Conservation (phyloP, 148 eudicot species). For the Vaccinium myrtillus region DNA sequence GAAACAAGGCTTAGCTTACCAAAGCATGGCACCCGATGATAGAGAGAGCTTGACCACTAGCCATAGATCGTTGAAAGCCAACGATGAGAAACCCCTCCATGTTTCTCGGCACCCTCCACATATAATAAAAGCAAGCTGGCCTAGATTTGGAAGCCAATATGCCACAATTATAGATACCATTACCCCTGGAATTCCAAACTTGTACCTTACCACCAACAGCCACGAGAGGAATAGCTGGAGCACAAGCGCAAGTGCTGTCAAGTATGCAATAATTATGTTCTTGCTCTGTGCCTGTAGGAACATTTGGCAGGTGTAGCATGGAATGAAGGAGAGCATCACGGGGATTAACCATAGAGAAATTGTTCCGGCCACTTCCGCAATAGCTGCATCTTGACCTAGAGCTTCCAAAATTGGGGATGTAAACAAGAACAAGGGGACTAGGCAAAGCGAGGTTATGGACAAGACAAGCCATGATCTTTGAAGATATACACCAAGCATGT, state of each 20-base stretch:
- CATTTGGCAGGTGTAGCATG: constrained; percentile 16
- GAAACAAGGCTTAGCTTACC: constrained; percentile 18
- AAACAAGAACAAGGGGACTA: not conserved
- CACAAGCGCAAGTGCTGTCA: not conserved
- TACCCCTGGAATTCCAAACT: constrained; percentile 35
- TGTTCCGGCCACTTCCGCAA: constrained; percentile 1
- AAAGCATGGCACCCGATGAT: constrained; percentile 41
- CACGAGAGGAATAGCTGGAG: constrained; percentile 31
- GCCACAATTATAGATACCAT: constrained; percentile 29
- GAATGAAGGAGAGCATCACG: constrained; percentile 1
- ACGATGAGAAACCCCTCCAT: constrained; percentile 37
- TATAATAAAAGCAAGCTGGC: constrained; percentile 23
- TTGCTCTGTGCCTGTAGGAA: constrained; percentile 16
- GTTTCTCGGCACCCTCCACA: constrained; percentile 33
- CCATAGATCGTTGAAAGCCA: constrained; percentile 34
- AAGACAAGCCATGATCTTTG: constrained; percentile 24
- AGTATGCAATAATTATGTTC: constrained; percentile 11
- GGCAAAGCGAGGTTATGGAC: not conserved
- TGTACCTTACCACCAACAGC: constrained; percentile 28
- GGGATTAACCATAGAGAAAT: constrained; percentile 1
- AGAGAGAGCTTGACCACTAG: constrained; percentile 35
- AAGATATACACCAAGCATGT: constrained; percentile 37
- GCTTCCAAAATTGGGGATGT: constrained; percentile 9
- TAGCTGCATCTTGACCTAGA: constrained; percentile 8
- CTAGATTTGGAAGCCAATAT: constrained; percentile 30